Evolutionary conservation across 1,139 yeast species (phyloP).

Genomic region (Pneumocystis sp.): DNA sequence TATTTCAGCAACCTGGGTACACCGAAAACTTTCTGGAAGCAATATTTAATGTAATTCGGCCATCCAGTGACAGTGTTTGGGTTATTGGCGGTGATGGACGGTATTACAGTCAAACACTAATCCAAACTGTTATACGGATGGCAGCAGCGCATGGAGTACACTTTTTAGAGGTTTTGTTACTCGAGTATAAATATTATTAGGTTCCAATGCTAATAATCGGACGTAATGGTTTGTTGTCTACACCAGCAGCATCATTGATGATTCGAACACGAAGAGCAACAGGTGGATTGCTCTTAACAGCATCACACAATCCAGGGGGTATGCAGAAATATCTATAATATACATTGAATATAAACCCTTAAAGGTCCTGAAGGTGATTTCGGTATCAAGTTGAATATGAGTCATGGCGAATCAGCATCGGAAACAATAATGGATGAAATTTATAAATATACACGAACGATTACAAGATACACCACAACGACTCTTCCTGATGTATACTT

Average conservation of each 20-base stretch:
- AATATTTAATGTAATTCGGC: conserved; percentile 73
- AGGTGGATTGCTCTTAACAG: conserved; percentile 92
- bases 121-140: conserved; percentile 66
- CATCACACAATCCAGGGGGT: conserved; percentile 96
- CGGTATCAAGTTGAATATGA: conserved; percentile 89
- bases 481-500: conserved; percentile 14
- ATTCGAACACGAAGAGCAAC: conserved; percentile 68
- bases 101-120: conserved; percentile 67
- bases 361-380: conserved; percentile 65
- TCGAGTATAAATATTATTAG: neutral
- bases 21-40: conserved; percentile 92
- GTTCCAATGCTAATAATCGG: conserved; percentile 59
- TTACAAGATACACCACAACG: conserved; percentile 46
- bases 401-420: conserved; percentile 99
- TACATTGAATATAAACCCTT: neutral
- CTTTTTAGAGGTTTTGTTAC: neutral
- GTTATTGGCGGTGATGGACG: conserved; percentile 98
- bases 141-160: conserved; percentile 75
- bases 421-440: conserved; percentile 83
- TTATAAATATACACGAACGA: conserved; percentile 48
- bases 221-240: conserved; percentile 71
- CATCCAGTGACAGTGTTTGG: conserved; percentile 57
- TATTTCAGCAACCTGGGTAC: conserved; percentile 66
- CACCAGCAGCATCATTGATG: conserved; percentile 91
- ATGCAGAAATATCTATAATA: neutral